phyloP scores from a whole-genome alignment of 2,329 filamentous ascomycete genomes.

The Fusarium humuli region DNA sequence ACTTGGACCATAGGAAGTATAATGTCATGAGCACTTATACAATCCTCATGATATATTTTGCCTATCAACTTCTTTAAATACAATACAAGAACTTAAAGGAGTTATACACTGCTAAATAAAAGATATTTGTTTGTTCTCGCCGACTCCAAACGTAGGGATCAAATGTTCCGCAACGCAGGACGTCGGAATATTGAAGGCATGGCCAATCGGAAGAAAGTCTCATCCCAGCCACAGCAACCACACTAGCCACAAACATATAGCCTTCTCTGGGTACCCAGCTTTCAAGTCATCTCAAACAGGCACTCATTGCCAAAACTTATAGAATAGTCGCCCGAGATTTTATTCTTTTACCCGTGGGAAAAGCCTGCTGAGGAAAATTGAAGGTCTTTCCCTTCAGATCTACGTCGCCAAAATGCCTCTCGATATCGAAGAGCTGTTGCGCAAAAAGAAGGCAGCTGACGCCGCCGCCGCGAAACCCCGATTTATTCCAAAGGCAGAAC shows the following conservation, averaged over 20 bases:
- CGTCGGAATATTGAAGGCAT: background rate
- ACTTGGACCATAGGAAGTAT: background rate
- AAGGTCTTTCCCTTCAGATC: background rate
- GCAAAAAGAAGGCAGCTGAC: conserved; percentile 87
- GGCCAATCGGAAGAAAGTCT: background rate
- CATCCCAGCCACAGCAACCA: background rate
- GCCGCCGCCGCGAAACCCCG: conserved; percentile 88
- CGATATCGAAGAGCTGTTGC: conserved; percentile 86
- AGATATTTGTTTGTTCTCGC: too few relatives aligned
- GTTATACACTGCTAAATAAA: background rate
- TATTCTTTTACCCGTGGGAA: background rate
- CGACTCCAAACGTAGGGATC: too few relatives aligned
- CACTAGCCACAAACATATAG: background rate
- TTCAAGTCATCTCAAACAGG: background rate
- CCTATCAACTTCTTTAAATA: background rate
- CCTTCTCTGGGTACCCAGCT: background rate
- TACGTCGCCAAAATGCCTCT: conserved; percentile 57
- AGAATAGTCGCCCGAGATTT: background rate
- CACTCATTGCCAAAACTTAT: background rate
- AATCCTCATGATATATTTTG: background rate
- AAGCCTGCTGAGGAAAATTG: background rate
- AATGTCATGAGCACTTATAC: background rate
- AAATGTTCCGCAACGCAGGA: background rate
- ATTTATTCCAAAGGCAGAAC: conserved; percentile 85
- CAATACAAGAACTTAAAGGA: background rate